Conservation (phyloP, 2,329 filamentous ascomycete genomes). For the Colletotrichum sp. region DNA sequence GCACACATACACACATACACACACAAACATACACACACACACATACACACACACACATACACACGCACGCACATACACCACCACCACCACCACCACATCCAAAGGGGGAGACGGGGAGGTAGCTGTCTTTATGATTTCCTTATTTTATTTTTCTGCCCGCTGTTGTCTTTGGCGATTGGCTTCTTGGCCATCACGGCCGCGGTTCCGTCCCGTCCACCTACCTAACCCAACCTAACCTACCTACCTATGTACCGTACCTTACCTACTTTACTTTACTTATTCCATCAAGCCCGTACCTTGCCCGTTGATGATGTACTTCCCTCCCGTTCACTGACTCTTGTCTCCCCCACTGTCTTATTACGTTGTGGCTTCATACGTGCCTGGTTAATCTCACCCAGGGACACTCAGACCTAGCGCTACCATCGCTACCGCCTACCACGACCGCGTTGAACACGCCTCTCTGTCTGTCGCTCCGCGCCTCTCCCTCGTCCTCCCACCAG, state of each 20-base stretch:
- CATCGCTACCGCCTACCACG: neutral
- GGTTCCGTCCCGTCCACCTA: slow-evolving; percentile 6
- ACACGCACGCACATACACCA: neutral
- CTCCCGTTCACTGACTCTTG: slow-evolving; percentile 18
- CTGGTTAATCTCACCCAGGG: slow-evolving; percentile 17
- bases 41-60: too few species aligned
- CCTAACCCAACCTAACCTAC: neutral
- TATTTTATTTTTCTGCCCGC: neutral
- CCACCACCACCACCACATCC: neutral
- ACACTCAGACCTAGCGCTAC: slow-evolving; percentile 16
- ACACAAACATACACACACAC: neutral
- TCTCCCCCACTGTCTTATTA: slow-evolving; percentile 21
- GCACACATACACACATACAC: neutral
- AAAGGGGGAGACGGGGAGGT: neutral
- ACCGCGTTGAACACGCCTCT: neutral
- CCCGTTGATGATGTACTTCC: neutral
- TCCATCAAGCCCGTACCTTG: neutral
- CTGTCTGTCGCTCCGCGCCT: neutral
- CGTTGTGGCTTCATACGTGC: slow-evolving; percentile 18
- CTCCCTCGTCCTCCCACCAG: neutral
- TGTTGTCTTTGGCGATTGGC: neutral
- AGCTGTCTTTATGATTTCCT: neutral
- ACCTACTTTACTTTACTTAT: neutral
- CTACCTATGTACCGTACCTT: neutral
- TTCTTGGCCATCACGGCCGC: neutral